Evolutionary conservation across 345 rosid genomes (phyloP), one percentile per base, ranked within the genome.

Genomic region (Toxicodendron radicans): DNA sequence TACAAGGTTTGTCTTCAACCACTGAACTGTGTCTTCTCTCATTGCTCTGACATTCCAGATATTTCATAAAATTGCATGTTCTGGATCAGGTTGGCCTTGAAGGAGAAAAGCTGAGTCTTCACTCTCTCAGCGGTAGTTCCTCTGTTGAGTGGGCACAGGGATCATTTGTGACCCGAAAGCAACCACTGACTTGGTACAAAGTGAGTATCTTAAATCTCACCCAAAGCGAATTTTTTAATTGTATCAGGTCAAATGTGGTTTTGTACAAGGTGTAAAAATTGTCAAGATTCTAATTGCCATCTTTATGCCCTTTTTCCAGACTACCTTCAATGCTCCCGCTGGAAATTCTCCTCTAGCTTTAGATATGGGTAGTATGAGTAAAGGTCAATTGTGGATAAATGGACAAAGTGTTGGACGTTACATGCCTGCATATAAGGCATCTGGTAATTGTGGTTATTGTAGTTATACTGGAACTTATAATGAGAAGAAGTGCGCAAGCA

Each of bases 321-420:
- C 98, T 17, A 85, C 84, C 13, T 95, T 95, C 88, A 85, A 82
- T 76, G 97, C 97, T 73, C 99, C 98, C 8, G 87, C 88, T 23
- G 99, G 99, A 56, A 78, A 84, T 73, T 71, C 92, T 0, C 99
- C 98, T 0, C 71, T 95, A 87, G 98, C 97, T 78, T 78, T 95
- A 58, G 98, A 95, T 76, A 90, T 95, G 98, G 82, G 79, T 68
- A 90, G 94, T 75, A 95, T 95, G 99, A 91, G 98, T n/a, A 95
- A 95, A 86, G 99, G 99, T 53, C 97, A 95, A 76, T 80, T 89
- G 58, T 95, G 99, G 99, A 88, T 95, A 71, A 95, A 95, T 72
- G 99, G 98, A 64, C 90, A 89, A 80, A 87, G 90, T 72, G 59
- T 91, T 45, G 99, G 99, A 58, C 96, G 99, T 56, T 85, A 91